Percentiles rank a stretch among this genome's conserved stretches.
These are phyloP conservation scores for Pseudogymnoascus sp. DNA, from an alignment of 2,329 filamentous ascomycete species.

Conservation along the genomic window DNA sequence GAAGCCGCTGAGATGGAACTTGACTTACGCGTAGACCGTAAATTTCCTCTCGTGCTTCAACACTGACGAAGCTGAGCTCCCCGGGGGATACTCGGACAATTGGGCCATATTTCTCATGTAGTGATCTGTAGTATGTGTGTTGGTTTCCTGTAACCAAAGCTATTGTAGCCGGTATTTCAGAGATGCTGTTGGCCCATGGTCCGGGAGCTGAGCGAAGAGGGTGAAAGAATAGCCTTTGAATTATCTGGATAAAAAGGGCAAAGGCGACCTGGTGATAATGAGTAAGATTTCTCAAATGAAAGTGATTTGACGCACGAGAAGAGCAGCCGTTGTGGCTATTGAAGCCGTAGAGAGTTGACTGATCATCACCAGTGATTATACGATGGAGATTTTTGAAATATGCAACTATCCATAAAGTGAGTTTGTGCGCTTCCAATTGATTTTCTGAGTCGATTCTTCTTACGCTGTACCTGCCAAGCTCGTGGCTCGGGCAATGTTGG, in stretches of 20 bases:
- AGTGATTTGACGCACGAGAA: not conserved
- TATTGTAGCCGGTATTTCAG: not conserved
- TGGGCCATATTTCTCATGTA: slow-evolving; percentile 26
- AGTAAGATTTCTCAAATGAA: not conserved
- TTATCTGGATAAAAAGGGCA: not conserved
- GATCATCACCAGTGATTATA: not conserved
- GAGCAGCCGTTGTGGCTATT: not conserved
- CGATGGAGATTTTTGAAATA: not conserved
- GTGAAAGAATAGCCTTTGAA: not conserved
- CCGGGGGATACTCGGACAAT: slow-evolving; percentile 29
- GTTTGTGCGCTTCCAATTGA: not conserved
- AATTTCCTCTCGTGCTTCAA: slow-evolving; percentile 27
- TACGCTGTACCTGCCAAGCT: not conserved
- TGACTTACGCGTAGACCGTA: slow-evolving; percentile 12
- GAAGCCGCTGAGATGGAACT: not conserved
- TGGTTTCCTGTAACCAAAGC: not conserved
- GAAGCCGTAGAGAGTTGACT: not conserved
- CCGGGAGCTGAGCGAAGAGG: not conserved
- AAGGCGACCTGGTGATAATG: not conserved
- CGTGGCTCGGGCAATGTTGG: not conserved
- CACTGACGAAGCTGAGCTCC: slow-evolving; percentile 29
- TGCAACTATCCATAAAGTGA: not conserved
- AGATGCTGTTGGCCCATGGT: not conserved
- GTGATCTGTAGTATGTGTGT: slow-evolving; percentile 7
- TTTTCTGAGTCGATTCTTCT: not conserved